phyloP scores from a whole-genome alignment of 225 moss, liverwort and hornwort species.

The Bryoerythrophyllum caledonicum region DNA sequence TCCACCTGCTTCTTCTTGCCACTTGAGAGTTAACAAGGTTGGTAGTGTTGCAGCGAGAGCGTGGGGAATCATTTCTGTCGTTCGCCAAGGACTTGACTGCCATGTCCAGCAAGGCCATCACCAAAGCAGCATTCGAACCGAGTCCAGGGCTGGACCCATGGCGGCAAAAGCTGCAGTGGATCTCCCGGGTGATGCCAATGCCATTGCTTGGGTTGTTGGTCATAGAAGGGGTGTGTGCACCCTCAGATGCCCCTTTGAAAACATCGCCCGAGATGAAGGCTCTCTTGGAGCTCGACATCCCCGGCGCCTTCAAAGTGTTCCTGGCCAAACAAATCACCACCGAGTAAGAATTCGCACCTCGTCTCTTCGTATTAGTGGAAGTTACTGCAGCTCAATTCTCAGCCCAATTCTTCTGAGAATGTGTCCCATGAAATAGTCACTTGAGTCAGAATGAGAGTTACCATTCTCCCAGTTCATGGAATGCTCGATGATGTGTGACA shows the following conservation, averaged over 20 bases:
- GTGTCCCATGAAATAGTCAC: too few species aligned
- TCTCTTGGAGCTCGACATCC: constrained; percentile 80
- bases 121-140: constrained; percentile 65
- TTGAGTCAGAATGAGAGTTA: too few species aligned
- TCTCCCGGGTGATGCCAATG: constrained; percentile 97
- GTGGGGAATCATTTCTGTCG: constrained; percentile 87
- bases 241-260: constrained; percentile 58
- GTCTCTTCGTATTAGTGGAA: not conserved
- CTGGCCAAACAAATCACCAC: constrained; percentile 87
- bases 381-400: too few species aligned
- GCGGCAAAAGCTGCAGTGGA: constrained; percentile 92
- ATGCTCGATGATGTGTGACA: too few species aligned
- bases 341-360: constrained; percentile 59
- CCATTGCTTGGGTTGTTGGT: constrained; percentile 81
- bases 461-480: too few species aligned
- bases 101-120: constrained; percentile 83
- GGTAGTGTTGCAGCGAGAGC: constrained; percentile 54
- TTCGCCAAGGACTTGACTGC: constrained; percentile 92
- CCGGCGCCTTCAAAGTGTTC: constrained; percentile 90
- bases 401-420: too few species aligned
- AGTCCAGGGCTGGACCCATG: constrained; percentile 75
- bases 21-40: not conserved
- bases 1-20: not conserved
- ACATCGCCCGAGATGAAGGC: constrained; percentile 96
- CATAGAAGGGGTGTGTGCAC: constrained; percentile 89